phyloP scores from a whole-genome alignment of 495 filamentous ascomycete genomes.

The Jackrogersella minutella region DNA sequence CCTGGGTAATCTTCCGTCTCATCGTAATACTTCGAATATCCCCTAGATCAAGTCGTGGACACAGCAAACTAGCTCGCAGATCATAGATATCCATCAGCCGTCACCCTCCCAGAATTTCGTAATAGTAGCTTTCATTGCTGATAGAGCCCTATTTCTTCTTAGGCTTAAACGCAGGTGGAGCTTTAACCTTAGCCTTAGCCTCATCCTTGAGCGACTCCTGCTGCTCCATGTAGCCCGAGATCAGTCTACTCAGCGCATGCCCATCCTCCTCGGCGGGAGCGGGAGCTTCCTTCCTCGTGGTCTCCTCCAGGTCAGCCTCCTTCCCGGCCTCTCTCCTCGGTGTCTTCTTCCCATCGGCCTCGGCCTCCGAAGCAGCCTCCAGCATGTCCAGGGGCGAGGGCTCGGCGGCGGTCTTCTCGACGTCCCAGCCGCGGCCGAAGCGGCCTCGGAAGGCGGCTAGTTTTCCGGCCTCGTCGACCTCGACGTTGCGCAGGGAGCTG shows the following conservation, averaged over 20 bases:
- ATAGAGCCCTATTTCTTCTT: conserved; percentile 34
- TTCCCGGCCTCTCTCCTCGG: too few relatives aligned
- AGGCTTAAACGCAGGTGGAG: not conserved
- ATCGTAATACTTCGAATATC: not conserved
- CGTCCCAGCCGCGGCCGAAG: conserved; percentile 87
- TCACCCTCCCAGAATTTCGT: not conserved
- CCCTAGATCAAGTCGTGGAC: too few relatives aligned
- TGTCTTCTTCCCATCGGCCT: conserved; percentile 46
- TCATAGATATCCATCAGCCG: not conserved
- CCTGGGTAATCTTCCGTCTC: not conserved
- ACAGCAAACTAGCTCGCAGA: not conserved
- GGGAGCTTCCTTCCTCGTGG: conserved; percentile 5
- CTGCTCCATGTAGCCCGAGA: conserved; percentile 65
- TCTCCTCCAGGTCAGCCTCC: conserved; percentile 42
- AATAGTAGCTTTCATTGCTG: not conserved
- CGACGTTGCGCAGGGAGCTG: conserved; percentile 80
- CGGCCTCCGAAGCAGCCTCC: conserved; percentile 39
- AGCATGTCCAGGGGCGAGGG: too few relatives aligned
- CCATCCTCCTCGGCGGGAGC: not conserved
- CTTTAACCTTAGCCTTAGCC: not conserved
- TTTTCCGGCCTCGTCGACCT: conserved; percentile 94
- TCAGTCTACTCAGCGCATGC: conserved; percentile 74
- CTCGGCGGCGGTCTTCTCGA: conserved; percentile 41
- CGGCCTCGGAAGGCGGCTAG: conserved; percentile 82
- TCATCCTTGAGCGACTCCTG: conserved; percentile 33